Base-by-base conservation (phyloP, 2,329 filamentous ascomycete species). In the Calonectria hawksworthii region DNA sequence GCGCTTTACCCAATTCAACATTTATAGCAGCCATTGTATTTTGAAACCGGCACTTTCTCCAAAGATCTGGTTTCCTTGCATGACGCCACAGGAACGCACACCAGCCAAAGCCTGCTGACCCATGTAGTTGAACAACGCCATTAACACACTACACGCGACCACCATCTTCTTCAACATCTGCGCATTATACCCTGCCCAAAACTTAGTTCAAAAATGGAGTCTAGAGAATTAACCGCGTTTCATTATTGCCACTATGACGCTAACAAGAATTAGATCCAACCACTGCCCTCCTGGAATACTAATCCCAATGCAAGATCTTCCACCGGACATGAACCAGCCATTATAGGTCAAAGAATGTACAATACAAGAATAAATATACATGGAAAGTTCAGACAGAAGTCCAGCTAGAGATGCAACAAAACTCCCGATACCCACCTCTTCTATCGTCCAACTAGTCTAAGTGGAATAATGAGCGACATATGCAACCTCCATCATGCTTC, bases 401-500 rank as follows among this genome's bases (percentile, higher is more conserved):
- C 28, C 8, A 13, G 18, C 30, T 32, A n/a, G 14, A 30, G 21
- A 16, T 28, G 7, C 23, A 3, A 41, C 16, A 7, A 10, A 4
- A 36, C 21, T 34, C 21, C 16, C 23, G 2, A 28, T 26, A 41
- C 23, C 5, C 8, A 47, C 10, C 6, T 13, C 21, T 10, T 63
- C 34, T 41, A 10, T 36, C 56, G 13, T 41, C 7, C 32, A 14
- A 7, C 23, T 63, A 18, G 18, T 11, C 64, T 73, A 79, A 36
- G 64, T 81, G 4, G 77, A 51, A 51, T 83, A 86, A 13, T 86
- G 84, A 11, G 86, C 87, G 14, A 89, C 86, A 74, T 89, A 89
- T 50, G 84, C 84, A 36, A 89, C 85, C 80, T 89, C 87, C 85
- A 89, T 87, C 81, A 87, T 86, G 77, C 81, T 85, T 26, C 83